Percentiles rank a stretch among this genome's conserved stretches.
phyloP scores from a whole-genome alignment of 1,284 basidiomycete genomes.

The Sanghuangporus weigelae region DNA sequence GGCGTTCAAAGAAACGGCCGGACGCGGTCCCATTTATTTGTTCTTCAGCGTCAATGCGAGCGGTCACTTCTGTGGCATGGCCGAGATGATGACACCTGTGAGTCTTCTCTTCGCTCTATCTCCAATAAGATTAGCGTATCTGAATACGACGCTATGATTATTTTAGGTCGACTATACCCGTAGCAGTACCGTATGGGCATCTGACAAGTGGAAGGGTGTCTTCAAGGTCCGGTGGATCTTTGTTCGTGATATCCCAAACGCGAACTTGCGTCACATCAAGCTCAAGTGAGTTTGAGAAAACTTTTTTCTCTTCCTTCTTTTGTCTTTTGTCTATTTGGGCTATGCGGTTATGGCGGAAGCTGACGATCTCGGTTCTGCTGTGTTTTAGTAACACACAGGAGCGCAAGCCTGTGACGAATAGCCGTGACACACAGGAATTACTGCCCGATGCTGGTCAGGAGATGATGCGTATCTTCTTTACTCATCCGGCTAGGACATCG shows the following conservation, averaged over 20 bases:
- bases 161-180: conserved; percentile 72
- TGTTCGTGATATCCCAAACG: conserved; percentile 90
- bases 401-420: conserved; percentile 94
- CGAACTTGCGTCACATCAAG: conserved; percentile 78
- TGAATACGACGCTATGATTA: neutral
- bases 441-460: conserved; percentile 92
- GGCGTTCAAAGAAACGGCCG: conserved; percentile 86
- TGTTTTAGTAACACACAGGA: conserved; percentile 84
- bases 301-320: neutral
- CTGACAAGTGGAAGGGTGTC: conserved; percentile 97
- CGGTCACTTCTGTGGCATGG: conserved; percentile 96
- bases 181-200: conserved; percentile 92
- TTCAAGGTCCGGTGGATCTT: conserved; percentile 96
- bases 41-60: conserved; percentile 97
- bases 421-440: conserved; percentile 87
- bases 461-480: conserved; percentile 90
- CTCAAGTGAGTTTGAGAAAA: conserved; percentile 52
- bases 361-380: conserved; percentile 16
- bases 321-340: conserved; percentile 4
- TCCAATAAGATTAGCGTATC: neutral
- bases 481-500: conserved; percentile 86
- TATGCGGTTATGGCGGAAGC: neutral
- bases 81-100: conserved; percentile 89
- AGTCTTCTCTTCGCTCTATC: conserved; percentile 19
- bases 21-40: conserved; percentile 87